Evolutionary conservation across 495 filamentous ascomycete genomes (phyloP), one percentile per base, ranked within the genome.

Genomic region (Tuber melanosporum): DNA sequence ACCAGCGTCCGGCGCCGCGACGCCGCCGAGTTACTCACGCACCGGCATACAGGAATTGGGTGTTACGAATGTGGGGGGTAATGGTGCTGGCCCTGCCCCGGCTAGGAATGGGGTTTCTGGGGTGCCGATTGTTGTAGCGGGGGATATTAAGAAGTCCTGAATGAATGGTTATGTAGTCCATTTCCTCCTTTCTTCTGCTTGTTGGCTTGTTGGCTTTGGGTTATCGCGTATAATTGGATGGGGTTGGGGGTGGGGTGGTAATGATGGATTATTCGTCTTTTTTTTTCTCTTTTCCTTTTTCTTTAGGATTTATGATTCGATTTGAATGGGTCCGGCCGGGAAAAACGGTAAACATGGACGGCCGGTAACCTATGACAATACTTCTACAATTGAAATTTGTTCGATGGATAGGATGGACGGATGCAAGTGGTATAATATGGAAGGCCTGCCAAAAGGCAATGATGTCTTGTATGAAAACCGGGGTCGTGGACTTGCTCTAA

Each of bases 21-120:
- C 73, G 3, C 78, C 77, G 69, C 78, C 77, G 19, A 80, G 71
- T 22, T 80, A 80, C 70, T 75, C 78, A 45, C 78, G 77, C 26
- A 79, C 73, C 10, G 52, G 78, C 17, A 62, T 71, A 43, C 78
- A 80, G 22, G 78, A 80, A 42, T 46, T 62, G 0, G 78, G 77
- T 5, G 47, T 73, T 39, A 76, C 71, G 22, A 52, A 41, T 10
- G 8, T 42, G 22, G 46, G 77, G 32, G 19, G 32, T 66, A 66
- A 66, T 17, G 57, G 57, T 17, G 26, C 57, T 66, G 22, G 47
- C 22, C 22, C 47, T 49, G 47, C 47, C 4, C n/a, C 22, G 14
- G 26, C 3, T 5, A 26, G 26, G 26, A 66, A 36, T 66, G 26
- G 26, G 36, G 14, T 66, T 66, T 32, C 57, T 66, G 57, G 57